Conservation (phyloP, 345 rosid species). For the Murraya paniculata region DNA sequence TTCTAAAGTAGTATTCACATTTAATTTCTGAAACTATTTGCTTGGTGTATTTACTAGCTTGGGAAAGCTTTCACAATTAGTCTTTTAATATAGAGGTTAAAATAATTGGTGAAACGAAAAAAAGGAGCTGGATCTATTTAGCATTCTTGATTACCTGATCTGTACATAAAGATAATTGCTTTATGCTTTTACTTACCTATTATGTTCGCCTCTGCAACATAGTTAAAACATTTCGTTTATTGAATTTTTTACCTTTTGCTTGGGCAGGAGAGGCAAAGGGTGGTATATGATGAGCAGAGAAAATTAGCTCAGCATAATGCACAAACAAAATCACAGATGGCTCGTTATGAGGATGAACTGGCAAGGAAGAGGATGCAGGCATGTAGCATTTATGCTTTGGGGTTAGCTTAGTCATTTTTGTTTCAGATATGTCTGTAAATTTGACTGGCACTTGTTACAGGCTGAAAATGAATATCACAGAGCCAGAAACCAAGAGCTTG, state of each 20-base stretch:
- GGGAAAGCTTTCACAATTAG: not conserved
- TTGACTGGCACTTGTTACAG: slow-evolving; percentile 39
- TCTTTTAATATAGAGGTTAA: not conserved
- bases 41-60: not conserved
- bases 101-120: not conserved
- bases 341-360: slow-evolving; percentile 87
- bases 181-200: not conserved
- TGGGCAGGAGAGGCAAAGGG: slow-evolving; percentile 85
- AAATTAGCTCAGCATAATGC: slow-evolving; percentile 89
- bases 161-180: not conserved
- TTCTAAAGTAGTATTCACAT: not conserved
- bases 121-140: not conserved
- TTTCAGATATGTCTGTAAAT: slow-evolving; percentile 13
- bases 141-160: not conserved
- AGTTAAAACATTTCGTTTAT: not conserved
- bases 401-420: slow-evolving; percentile 4
- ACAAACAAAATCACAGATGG: slow-evolving; percentile 92
- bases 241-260: not conserved
- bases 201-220: not conserved
- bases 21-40: not conserved
- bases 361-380: slow-evolving; percentile 99
- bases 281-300: slow-evolving; percentile 85
- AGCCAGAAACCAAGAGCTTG: slow-evolving; percentile 93
- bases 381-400: slow-evolving; percentile 21
- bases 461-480: slow-evolving; percentile 89